Base-by-base conservation (phyloP, 2,329 filamentous ascomycete species). In the Amauroascus niger region DNA sequence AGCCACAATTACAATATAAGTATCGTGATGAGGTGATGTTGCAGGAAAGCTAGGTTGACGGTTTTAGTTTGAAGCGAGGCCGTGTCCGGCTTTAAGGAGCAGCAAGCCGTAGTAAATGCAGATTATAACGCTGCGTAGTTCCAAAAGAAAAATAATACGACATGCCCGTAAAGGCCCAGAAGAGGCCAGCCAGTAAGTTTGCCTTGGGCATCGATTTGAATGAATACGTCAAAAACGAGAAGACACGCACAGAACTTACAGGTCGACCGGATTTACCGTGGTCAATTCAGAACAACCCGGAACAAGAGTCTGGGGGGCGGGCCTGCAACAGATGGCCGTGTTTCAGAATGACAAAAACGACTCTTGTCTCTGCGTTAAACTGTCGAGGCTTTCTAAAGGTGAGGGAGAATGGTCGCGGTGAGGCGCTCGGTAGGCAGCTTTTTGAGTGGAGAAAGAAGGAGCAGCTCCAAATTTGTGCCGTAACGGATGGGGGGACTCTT, bases 371-470 rank as follows among this genome's bases (percentile, higher is more conserved):
- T 44, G 26, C 26, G 48, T 18, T 18, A 14, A 20, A 26, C 26
- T 20, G 22, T 40, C 39, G 9, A 22, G 49, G 7, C 32, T 18
- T 16, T 20, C n/a, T 32, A 22, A 33, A 50, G 16, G 30, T 22
- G 8, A 44, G 18, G 28, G 24, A 52, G 6, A 9, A 24, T 20
- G 40, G 40, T 18, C 8, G 16, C 18, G 46, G 50, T 52, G 43
- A 52, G 50, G 50, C 50, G 50, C 39, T 52, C 50, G n/a, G 30
- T 18, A 37, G 6, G 28, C 32, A 39, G 40, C 20, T 40, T 52
- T n/a, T 5, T 45, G 50, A 40, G 32, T 37, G 41, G 41, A 52
- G n/a, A 30, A 13, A 46, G 20, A 16, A 45, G 20, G 33, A 52
- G 50, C 50, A 39, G 28, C 30, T 16, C 30, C 40, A 37, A n/a